Base-by-base conservation (phyloP, 129 eudicot species). In the Erigeron canadensis region DNA sequence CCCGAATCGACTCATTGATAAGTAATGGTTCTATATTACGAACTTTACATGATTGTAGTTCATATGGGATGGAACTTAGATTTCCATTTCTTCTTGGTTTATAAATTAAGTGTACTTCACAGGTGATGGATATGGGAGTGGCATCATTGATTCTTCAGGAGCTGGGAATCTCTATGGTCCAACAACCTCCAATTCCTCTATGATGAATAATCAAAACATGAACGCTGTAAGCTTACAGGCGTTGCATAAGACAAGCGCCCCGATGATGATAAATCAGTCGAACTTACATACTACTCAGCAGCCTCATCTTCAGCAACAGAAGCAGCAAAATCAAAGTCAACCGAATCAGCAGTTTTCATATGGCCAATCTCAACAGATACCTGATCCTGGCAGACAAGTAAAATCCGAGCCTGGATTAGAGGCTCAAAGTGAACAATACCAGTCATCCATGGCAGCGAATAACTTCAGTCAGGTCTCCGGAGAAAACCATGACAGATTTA, bases 91-190 rank as follows among this genome's bases (percentile, higher is more conserved):
- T 39, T 70, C 40, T 38, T 38, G 46, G 54, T 17, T 38, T 17
- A 55, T 39, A 70, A 13, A n/a, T 41, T 73, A 22, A n/a, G 9
- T 61, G 66, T 37, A 61, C 66, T 34, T 11, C 67, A 46, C 83
- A 91, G 97, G 97, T 73, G 97, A 86, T 79, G 83, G 79, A 71
- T 85, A 81, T 65, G 86, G 81, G 64, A 65, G 74, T 45, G 63
- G 76, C 39, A 70, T 73, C 13, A 69, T 78, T 40, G 90, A 86
- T 81, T 69, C 86, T 69, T 79, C 86, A 42, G 87, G 79, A 22
- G 81, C 95, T 53, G 96, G 89, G 23, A 93, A 77, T 69, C 42
- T 87, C 18, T 83, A 79, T 75, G 75, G 56, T 10, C 74, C 91
- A 69, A 80, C 75, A 59, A 78, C 81, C 37, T 70, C 96, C 54